phyloP scores from a whole-genome alignment of 2,329 filamentous ascomycete genomes.

The Elsinoe arachidis region DNA sequence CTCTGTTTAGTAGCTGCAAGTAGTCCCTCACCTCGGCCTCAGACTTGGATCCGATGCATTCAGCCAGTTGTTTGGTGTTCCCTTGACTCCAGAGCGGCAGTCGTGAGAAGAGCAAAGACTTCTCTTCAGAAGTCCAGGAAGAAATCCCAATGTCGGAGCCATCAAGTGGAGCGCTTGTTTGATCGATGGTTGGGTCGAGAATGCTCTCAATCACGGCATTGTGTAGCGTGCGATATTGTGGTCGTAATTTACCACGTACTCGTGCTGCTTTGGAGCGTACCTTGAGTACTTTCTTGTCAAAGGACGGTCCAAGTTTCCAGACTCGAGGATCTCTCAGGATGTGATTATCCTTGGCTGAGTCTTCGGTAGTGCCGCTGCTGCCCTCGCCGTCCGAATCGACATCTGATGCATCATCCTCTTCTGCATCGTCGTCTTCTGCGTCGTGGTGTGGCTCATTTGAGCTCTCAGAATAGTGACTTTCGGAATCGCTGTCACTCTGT shows the following conservation, averaged over 20 bases:
- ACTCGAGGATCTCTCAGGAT: no score
- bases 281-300: neutral
- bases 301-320: neutral
- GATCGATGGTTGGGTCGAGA: neutral
- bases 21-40: constrained; percentile 66
- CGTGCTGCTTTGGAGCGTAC: neutral
- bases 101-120: constrained; percentile 58
- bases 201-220: constrained; percentile 51
- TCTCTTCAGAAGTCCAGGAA: constrained; percentile 63
- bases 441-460: neutral
- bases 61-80: constrained; percentile 54
- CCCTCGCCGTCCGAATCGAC: neutral
- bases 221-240: constrained; percentile 39
- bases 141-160: constrained; percentile 58
- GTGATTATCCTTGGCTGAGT: no score
- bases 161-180: neutral
- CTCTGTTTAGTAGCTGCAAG: constrained; percentile 52
- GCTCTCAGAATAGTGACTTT: neutral
- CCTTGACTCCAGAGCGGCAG: constrained; percentile 56
- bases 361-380: no score
- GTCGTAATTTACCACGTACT: constrained; percentile 1
- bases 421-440: neutral
- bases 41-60: constrained; percentile 60
- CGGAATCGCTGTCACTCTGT: neutral
- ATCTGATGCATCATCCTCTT: neutral